phyloP scores from a whole-genome alignment of 2,329 filamentous ascomycete species.

The Diaporthe citri region DNA sequence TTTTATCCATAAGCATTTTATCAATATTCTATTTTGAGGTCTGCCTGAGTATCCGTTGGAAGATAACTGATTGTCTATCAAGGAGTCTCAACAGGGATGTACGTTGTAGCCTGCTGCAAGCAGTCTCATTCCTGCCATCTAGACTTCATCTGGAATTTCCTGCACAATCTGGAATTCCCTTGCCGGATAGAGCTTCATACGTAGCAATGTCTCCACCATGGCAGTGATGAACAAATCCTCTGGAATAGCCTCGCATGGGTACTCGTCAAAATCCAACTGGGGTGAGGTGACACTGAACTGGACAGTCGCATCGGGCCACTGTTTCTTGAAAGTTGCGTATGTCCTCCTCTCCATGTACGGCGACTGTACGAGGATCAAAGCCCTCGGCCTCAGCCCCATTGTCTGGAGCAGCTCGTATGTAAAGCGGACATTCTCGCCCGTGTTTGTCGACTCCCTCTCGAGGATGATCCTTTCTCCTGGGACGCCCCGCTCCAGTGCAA shows the following conservation, averaged over 20 bases:
- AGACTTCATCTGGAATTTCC: slow-evolving; percentile 1
- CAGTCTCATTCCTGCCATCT: slow-evolving; percentile 3
- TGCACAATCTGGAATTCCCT: neutral
- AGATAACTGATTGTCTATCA: neutral
- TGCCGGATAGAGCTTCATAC: neutral
- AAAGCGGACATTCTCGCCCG: neutral
- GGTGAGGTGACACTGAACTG: slow-evolving; percentile 1
- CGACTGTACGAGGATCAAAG: neutral
- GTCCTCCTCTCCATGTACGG: slow-evolving; percentile 15
- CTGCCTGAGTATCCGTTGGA: neutral
- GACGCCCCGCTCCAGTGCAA: neutral
- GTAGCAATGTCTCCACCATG: slow-evolving; percentile 8
- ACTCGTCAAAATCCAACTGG: neutral
- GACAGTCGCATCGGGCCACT: neutral
- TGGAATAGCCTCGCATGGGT: neutral
- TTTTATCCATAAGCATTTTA: neutral
- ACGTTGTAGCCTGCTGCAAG: neutral
- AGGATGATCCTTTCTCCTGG: neutral
- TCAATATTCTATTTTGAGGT: neutral
- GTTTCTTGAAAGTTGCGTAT: neutral
- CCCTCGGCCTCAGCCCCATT: neutral
- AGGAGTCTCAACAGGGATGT: neutral
- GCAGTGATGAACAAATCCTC: neutral
- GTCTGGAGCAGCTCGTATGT: neutral
- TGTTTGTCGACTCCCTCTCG: slow-evolving; percentile 7